Conservation (phyloP, 2,329 filamentous ascomycete species). For the Ceratocystis diversiconidia region DNA sequence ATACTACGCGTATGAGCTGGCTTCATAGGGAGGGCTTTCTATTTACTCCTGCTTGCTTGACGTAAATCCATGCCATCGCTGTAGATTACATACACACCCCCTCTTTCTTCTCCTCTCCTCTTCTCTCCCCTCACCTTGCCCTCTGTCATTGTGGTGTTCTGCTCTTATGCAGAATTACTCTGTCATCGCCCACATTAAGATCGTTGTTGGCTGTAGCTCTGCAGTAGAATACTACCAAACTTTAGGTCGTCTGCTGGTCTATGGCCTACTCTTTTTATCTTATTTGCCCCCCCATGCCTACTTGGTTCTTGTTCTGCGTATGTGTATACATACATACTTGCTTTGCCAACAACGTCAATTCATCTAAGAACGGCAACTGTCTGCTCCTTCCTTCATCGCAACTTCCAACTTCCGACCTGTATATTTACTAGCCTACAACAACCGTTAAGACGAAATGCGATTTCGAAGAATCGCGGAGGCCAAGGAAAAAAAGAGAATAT, state of each 20-base stretch:
- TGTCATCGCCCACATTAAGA: background rate
- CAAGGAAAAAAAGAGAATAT: background rate
- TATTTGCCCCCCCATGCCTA: background rate
- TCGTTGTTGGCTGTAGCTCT: background rate
- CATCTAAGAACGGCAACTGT: background rate
- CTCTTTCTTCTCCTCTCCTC: background rate
- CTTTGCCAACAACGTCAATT: background rate
- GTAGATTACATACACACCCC: too few relatives aligned
- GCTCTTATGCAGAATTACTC: background rate
- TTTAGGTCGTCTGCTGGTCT: background rate
- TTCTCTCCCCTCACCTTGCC: background rate
- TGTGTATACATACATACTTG: background rate
- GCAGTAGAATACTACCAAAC: background rate
- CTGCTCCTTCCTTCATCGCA: constrained; percentile 2
- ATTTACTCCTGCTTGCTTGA: background rate
- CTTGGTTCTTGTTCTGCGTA: background rate
- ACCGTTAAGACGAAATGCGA: background rate
- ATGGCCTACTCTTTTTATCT: background rate
- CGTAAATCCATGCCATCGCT: too few relatives aligned
- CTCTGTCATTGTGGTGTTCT: background rate
- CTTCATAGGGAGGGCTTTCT: background rate
- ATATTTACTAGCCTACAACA: background rate
- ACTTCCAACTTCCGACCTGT: background rate
- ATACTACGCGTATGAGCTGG: background rate
- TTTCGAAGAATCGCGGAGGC: background rate